Evolutionary conservation across 2,329 filamentous ascomycete species (phyloP).

Genomic region (Emmonsia crescens): DNA sequence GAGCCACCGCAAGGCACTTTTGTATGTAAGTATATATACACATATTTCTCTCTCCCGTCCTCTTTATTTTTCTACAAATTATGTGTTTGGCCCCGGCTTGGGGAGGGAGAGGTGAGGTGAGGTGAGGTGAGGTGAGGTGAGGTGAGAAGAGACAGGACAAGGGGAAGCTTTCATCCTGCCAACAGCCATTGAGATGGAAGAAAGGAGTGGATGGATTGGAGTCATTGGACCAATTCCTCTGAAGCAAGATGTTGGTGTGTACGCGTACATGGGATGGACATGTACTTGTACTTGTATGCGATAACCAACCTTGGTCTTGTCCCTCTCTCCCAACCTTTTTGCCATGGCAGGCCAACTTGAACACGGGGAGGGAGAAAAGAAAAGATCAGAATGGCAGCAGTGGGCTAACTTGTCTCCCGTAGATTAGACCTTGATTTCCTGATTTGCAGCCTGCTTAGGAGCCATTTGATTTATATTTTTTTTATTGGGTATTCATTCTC

Average conservation of each 20-base stretch:
- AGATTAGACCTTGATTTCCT: not conserved
- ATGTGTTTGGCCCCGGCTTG: not conserved
- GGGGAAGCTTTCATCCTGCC: not conserved
- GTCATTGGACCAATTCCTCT: not conserved
- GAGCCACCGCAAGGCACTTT: not conserved
- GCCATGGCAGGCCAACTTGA: no score
- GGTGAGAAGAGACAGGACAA: not conserved
- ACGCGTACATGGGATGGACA: not conserved
- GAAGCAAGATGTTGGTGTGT: not conserved
- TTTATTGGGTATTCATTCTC: not conserved
- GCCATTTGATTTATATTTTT: not conserved
- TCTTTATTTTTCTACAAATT: not conserved
- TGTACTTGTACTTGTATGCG: no score
- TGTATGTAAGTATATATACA: not conserved
- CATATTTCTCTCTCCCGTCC: not conserved
- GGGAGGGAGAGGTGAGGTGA: no score
- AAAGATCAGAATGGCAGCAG: not conserved
- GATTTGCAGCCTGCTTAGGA: not conserved
- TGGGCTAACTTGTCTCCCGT: not conserved
- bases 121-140: no score
- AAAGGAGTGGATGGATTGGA: not conserved
- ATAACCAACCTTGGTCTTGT: not conserved
- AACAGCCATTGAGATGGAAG: not conserved
- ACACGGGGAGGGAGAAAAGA: not conserved
- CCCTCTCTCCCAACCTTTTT: no score